Conservation (phyloP, 1,139 yeast genomes). For the Yamadazyma diddensiae region DNA sequence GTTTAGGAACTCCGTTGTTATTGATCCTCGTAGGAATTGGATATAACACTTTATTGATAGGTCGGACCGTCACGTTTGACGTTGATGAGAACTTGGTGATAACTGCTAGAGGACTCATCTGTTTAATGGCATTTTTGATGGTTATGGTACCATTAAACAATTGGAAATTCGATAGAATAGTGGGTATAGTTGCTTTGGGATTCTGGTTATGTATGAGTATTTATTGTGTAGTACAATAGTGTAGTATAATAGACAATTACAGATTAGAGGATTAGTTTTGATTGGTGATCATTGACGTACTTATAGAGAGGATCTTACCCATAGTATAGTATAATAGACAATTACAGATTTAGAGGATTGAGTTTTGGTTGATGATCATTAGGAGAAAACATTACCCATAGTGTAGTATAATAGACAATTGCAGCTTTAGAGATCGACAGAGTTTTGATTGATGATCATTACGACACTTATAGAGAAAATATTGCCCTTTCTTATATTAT, state of each 20-base stretch:
- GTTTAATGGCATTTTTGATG: slow-evolving; percentile 5
- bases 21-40: slow-evolving; percentile 41
- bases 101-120: slow-evolving; percentile 26
- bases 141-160: slow-evolving; percentile 26
- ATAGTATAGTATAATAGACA: too few species aligned
- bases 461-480: too few species aligned
- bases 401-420: too few species aligned
- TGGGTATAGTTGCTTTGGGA: slow-evolving; percentile 24
- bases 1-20: slow-evolving; percentile 42
- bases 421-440: too few species aligned
- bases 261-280: neutral
- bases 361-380: too few species aligned
- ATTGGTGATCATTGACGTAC: too few species aligned
- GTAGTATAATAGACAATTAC: slow-evolving; percentile 1
- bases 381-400: too few species aligned
- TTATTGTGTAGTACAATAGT: slow-evolving; percentile 9
- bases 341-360: too few species aligned
- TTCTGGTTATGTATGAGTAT: slow-evolving; percentile 22
- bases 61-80: slow-evolving; percentile 22
- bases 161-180: slow-evolving; percentile 33
- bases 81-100: slow-evolving; percentile 23
- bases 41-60: slow-evolving; percentile 21
- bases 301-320: too few species aligned
- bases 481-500: neutral
- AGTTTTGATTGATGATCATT: too few species aligned